Conservation (phyloP, 768 basidiomycete genomes). For the Hypholoma sublateritium region DNA sequence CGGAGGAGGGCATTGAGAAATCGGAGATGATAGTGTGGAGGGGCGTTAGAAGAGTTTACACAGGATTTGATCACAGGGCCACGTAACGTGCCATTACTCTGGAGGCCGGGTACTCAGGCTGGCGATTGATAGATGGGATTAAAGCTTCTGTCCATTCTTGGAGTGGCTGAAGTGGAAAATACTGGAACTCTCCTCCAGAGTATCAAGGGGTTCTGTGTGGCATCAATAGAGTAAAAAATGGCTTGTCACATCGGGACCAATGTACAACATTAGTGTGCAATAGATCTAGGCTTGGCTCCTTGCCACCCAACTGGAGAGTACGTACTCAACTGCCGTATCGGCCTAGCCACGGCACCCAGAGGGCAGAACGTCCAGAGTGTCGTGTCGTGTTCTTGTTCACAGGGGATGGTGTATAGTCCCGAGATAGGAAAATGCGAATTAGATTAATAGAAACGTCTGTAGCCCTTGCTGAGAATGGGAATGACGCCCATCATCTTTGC, state of each 20-base stretch:
- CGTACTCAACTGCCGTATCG: not conserved
- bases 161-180: conserved; percentile 9
- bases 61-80: conserved; percentile 31
- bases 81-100: conserved; percentile 25
- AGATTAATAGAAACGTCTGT: not conserved
- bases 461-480: conserved; percentile 46
- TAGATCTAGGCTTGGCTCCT: conserved; percentile 4
- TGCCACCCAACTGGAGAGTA: conserved; percentile 3
- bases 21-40: conserved; percentile 15
- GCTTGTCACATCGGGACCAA: conserved; percentile 10
- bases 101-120: not conserved
- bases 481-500: conserved; percentile 92
- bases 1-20: conserved; percentile 2
- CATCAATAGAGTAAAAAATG: not conserved
- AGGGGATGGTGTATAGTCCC: too few relatives aligned
- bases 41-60: not conserved
- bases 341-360: not conserved
- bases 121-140: not conserved
- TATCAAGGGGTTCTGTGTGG: not conserved
- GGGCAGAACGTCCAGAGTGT: not conserved
- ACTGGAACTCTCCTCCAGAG: conserved; percentile 6
- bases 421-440: not conserved
- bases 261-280: conserved; percentile 1
- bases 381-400: too few relatives aligned
- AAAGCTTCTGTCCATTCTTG: conserved; percentile 7